These are phyloP conservation scores for Silene latifolia DNA, from an alignment of 148 eudicot species.

Conservation along the genomic window DNA sequence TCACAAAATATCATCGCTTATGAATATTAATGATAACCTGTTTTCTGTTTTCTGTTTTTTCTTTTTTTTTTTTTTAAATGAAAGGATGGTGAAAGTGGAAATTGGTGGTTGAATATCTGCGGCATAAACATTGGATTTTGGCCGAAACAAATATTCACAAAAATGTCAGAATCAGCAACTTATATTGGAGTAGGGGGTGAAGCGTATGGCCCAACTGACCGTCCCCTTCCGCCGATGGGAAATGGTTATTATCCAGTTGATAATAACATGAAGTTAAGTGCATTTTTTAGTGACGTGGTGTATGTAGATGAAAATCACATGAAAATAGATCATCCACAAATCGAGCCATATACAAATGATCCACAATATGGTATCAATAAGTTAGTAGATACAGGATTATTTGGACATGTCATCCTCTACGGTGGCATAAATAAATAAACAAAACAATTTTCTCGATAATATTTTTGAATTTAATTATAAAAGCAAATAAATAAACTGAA, in stretches of 20 bases:
- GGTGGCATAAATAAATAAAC: background rate
- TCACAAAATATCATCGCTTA: too few species aligned
- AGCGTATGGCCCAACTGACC: background rate
- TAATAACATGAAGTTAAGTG: background rate
- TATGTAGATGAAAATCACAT: background rate
- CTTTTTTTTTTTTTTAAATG: too few species aligned
- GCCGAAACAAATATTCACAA: background rate
- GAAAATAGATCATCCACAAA: background rate
- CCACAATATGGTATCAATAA: background rate
- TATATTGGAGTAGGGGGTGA: background rate
- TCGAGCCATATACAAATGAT: background rate
- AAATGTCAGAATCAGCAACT: background rate
- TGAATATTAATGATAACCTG: too few species aligned
- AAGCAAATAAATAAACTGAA: too few species aligned
- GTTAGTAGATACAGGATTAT: background rate
- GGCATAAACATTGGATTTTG: background rate
- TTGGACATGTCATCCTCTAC: background rate
- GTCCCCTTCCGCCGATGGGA: background rate
- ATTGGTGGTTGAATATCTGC: background rate
- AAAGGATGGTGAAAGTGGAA: background rate
- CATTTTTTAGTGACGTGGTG: background rate
- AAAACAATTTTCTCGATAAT: too few species aligned
- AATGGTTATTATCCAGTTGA: background rate
- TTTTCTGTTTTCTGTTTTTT: too few species aligned
- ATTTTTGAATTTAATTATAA: too few species aligned